Percentiles rank a stretch among this genome's conserved stretches.
Evolutionary conservation across 371 early-diverging fungal genomes (phyloP).

Genomic region (Quaeritorhiza haematococci): DNA sequence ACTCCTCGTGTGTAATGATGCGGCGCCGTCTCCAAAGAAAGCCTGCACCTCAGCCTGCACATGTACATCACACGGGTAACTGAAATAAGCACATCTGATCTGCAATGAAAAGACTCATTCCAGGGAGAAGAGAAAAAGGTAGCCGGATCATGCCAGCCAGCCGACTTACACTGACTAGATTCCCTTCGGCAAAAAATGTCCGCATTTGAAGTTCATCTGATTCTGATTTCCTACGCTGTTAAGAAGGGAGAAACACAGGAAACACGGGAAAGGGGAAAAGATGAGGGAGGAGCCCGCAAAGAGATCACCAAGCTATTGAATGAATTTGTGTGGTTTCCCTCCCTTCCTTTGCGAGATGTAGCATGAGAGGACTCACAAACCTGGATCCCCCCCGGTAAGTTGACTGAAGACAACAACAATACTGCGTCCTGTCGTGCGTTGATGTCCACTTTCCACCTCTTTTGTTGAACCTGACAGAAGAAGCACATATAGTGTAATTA

Average conservation of each 20-base stretch:
- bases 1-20: constrained; percentile 91
- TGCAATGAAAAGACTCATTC: not conserved
- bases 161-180: constrained; percentile 78
- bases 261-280: not conserved
- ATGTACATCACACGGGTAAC: too few species aligned
- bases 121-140: not conserved
- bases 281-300: not conserved
- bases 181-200: constrained; percentile 91
- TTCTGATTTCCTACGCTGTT: constrained; percentile 90
- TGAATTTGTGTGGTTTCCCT: too few species aligned
- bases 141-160: not conserved
- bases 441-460: constrained; percentile 97
- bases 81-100: too few species aligned
- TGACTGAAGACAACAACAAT: constrained; percentile 88
- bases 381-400: constrained; percentile 96
- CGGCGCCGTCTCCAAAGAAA: constrained; percentile 82
- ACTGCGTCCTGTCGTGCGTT: constrained; percentile 86
- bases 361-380: too few species aligned
- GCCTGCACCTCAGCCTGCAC: constrained; percentile 92
- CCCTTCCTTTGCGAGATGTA: too few species aligned
- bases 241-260: too few species aligned
- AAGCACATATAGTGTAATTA: not conserved
- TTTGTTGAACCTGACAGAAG: constrained; percentile 60
- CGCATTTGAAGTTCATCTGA: constrained; percentile 98
- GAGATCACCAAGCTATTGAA: too few species aligned